phyloP scores from a whole-genome alignment of 2,329 filamentous ascomycete genomes.

The Fusarium protoensiforme region DNA sequence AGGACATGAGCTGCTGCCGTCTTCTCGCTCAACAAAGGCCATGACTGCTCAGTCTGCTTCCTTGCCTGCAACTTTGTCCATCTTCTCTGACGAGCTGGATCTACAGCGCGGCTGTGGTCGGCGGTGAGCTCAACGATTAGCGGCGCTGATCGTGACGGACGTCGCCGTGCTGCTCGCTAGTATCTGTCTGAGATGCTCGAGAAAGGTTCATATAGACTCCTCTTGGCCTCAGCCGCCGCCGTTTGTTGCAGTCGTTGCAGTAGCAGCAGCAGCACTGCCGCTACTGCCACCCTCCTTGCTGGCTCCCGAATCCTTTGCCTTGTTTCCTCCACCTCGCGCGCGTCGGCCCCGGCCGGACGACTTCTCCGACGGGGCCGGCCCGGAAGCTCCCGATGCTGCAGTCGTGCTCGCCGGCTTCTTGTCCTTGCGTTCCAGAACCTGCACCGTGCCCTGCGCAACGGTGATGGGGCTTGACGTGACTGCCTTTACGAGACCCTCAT shows the following conservation, averaged over 20 bases:
- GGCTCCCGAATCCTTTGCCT: constrained; percentile 36
- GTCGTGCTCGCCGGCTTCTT: constrained; percentile 51
- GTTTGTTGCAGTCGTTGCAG: constrained; percentile 6
- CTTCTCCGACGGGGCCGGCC: constrained; percentile 43
- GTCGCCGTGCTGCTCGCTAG: constrained; percentile 16
- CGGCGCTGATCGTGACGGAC: constrained; percentile 16
- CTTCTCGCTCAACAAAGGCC: constrained; percentile 4
- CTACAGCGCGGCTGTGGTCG: constrained; percentile 4
- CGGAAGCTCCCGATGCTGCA: constrained; percentile 25
- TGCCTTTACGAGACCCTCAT: constrained; percentile 78
- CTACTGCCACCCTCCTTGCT: constrained; percentile 17
- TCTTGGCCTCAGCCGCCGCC: constrained; percentile 33
- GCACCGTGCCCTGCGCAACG: constrained; percentile 86
- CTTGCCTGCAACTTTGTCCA: constrained; percentile 12
- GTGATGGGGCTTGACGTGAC: constrained; percentile 83
- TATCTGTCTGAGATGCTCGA: constrained; percentile 22
- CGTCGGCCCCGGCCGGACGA: constrained; percentile 46
- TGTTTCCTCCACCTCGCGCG: constrained; percentile 46
- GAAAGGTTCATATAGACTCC: constrained; percentile 12
- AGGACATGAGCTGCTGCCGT: not conserved
- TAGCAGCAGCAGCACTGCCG: not conserved
- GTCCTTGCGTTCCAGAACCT: constrained; percentile 85
- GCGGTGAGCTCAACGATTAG: constrained; percentile 2
- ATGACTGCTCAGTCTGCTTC: not conserved
- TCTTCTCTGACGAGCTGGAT: constrained; percentile 14